Base-by-base conservation (phyloP, 108 stramenopile genomes). In the Nannochloropsis granulata region DNA sequence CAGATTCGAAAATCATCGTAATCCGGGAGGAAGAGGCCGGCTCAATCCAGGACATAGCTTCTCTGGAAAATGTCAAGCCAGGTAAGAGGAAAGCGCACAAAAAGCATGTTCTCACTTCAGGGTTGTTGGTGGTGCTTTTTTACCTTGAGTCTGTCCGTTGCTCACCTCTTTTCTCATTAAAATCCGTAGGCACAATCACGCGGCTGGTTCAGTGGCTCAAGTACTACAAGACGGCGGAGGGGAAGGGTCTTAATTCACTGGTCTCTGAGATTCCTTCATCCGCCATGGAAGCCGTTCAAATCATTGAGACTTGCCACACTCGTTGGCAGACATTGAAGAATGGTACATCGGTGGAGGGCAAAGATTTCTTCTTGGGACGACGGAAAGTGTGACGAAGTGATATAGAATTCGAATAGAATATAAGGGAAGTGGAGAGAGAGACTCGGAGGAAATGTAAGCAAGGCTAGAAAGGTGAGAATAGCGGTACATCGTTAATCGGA, bases 171-270 rank as follows among this genome's bases (percentile, higher is more conserved):
- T 71, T 11, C 56, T n/a, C 2, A 0, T n/a, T 5, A 71, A n/a
- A 71, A 71, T 71, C n/a, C n/a, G 21, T 11, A 71, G 96, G 96
- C 42, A 90, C 89, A 9, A 84, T 94, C 80, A 93, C 92, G 23
- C 87, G 87, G n/a, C 91, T 98, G 44, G 90, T 90, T 34, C 93
- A 97, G 88, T 98, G 98, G 98, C 86, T 97, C 83, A 97, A 95
- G 84, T 91, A 92, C 24, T 98, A 98, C 94, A 98, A 98, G 92
- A 98, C 98, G 12, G 92, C 93, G 16, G 96, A 97, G 78, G 98
- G 98, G 43, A 98, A 98, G 91, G 88, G 92, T 14, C 94, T 92
- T 86, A 98, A 98, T 87, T 80, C 83, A n/a, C 84, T 98, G 86
- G 95, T 94, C 43, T 16, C 24, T 19, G 96, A 96, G 56, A 88